Percentiles rank a stretch among this genome's conserved stretches.
phyloP scores from a whole-genome alignment of 345 rosid species.

The Syzygium oleosum region DNA sequence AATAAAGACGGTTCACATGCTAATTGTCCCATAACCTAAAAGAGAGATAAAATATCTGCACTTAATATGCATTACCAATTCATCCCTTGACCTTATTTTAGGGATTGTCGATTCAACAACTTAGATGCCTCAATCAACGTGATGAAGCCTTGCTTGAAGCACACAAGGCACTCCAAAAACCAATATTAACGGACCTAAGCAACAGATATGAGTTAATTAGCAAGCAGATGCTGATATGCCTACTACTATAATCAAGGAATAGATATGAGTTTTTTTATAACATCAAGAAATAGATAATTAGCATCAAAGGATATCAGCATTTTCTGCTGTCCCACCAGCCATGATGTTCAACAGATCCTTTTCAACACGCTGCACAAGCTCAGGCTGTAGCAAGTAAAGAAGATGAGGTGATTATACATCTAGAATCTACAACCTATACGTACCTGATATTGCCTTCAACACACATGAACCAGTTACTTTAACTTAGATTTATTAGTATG shows the following conservation, averaged over 20 bases:
- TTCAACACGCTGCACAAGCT: slow-evolving; percentile 89
- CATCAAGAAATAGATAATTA: neutral
- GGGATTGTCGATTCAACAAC: neutral
- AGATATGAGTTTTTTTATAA: neutral
- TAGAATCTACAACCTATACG: neutral
- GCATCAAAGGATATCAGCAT: slow-evolving; percentile 52
- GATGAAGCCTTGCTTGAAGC: neutral
- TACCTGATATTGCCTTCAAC: neutral
- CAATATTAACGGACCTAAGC: neutral
- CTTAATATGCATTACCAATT: neutral
- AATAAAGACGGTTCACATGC: neutral
- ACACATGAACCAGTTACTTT: neutral
- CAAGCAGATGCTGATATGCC: neutral
- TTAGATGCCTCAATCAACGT: neutral
- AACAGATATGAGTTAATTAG: neutral
- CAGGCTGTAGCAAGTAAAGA: slow-evolving; percentile 58
- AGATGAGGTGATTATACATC: neutral
- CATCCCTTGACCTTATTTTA: neutral
- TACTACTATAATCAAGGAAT: neutral
- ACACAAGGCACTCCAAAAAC: neutral
- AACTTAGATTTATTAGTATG: neutral
- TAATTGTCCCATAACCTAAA: neutral
- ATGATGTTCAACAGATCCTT: slow-evolving; percentile 83
- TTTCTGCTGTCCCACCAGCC: slow-evolving; percentile 78
- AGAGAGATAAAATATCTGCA: neutral